Conservation (phyloP, 2,329 filamentous ascomycete species). For the Madurella fahalii region DNA sequence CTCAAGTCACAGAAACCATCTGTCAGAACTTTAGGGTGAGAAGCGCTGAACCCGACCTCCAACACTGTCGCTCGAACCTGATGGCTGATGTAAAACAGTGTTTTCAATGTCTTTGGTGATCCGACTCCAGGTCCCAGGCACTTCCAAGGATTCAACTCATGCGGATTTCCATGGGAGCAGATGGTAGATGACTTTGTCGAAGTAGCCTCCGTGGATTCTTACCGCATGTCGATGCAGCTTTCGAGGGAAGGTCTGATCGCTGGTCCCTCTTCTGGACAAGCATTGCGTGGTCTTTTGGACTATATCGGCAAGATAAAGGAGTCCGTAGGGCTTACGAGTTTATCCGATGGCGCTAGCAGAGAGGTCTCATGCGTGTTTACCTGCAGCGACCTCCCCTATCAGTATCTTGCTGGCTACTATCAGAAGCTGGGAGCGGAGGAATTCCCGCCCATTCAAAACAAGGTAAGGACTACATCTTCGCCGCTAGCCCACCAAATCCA, state of each 20-base stretch:
- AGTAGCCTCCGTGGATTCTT: slow-evolving; percentile 48
- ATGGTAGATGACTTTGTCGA: slow-evolving; percentile 49
- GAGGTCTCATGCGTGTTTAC: slow-evolving; percentile 47
- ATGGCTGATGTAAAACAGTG: slow-evolving; percentile 31
- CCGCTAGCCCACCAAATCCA: not conserved
- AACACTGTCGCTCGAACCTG: not conserved
- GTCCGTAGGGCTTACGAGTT: slow-evolving; percentile 37
- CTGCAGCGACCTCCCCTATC: slow-evolving; percentile 55
- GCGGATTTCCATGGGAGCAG: slow-evolving; percentile 51
- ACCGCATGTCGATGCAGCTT: slow-evolving; percentile 45
- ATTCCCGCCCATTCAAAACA: slow-evolving; percentile 39
- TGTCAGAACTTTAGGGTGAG: slow-evolving; percentile 30
- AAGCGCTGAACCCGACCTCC: not conserved
- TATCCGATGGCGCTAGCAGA: slow-evolving; percentile 42
- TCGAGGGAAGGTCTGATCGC: slow-evolving; percentile 51
- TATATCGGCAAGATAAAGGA: slow-evolving; percentile 44
- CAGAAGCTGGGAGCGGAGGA: slow-evolving; percentile 41
- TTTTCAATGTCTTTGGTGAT: slow-evolving; percentile 51
- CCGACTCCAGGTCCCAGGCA: slow-evolving; percentile 51
- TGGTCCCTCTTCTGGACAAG: slow-evolving; percentile 54
- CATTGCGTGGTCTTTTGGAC: slow-evolving; percentile 46
- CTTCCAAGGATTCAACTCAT: slow-evolving; percentile 40
- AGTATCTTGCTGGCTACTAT: slow-evolving; percentile 54
- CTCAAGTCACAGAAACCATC: slow-evolving; percentile 44
- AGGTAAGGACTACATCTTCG: slow-evolving; percentile 17